phyloP scores from a whole-genome alignment of 257 asterid genomes.

The Capsicum baccatum region DNA sequence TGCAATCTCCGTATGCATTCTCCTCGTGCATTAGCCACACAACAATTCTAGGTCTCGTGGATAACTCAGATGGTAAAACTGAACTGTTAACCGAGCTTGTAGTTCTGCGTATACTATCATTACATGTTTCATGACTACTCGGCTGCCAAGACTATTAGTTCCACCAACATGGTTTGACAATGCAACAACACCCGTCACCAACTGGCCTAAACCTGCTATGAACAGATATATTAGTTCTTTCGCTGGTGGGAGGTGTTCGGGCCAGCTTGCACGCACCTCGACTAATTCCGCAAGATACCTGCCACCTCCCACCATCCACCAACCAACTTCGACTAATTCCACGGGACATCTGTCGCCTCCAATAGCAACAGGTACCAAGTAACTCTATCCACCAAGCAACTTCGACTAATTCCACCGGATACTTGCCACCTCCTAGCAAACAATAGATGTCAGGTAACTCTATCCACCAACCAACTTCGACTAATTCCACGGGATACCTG shows the following conservation, averaged over 20 bases:
- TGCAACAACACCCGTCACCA: constrained; percentile 74
- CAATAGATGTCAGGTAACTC: too few relatives aligned
- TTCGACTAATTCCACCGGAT: too few relatives aligned
- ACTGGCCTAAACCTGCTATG: constrained; percentile 93
- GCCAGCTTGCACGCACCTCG: too few relatives aligned
- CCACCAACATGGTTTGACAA: constrained; percentile 62
- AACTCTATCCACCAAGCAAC: too few relatives aligned
- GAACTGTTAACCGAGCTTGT: constrained; percentile 74
- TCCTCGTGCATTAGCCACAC: constrained; percentile 23
- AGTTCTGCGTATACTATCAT: constrained; percentile 52
- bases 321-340: too few relatives aligned
- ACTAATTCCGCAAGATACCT: too few relatives aligned
- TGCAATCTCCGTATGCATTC: constrained; percentile 86
- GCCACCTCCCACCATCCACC: too few relatives aligned
- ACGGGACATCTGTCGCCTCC: too few relatives aligned
- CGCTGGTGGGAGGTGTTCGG: constrained; percentile 38
- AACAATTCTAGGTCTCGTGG: constrained; percentile 53
- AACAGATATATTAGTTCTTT: constrained; percentile 95
- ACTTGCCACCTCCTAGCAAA: too few relatives aligned
- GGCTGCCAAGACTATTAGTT: constrained; percentile 51
- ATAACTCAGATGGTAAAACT: constrained; percentile 86
- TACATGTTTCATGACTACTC: constrained; percentile 50
- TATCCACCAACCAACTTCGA: too few relatives aligned
- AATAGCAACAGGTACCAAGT: too few relatives aligned
- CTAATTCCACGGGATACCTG: too few relatives aligned